Base-by-base conservation (phyloP, 2,329 filamentous ascomycete genomes). In the Neopestalotiopsis sp. region DNA sequence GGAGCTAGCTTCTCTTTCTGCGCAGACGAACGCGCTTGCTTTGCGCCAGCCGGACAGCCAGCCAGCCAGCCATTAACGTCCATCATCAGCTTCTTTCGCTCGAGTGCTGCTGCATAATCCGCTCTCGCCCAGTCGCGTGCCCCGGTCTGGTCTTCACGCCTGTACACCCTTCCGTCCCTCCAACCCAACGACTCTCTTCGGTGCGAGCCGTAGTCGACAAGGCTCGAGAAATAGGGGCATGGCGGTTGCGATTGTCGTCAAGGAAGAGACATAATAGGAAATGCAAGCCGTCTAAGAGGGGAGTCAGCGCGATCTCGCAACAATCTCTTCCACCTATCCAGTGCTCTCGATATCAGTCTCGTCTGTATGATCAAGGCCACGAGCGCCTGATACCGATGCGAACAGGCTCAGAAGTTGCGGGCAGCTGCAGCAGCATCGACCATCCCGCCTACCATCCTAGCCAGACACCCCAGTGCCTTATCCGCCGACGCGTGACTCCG, bases 401-500 rank as follows among this genome's bases (percentile, higher is more conserved):
- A 78, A 78, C 77, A 73, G 75, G 74, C 76, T 75, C 75, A 77
- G 76, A 78, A 72, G 75, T 74, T 69, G 75, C 76, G 77, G 77
- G 75, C 78, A 78, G 75, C 74, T 79, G 77, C 77, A 79, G 75
- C 70, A 78, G 75, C 75, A 78, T 78, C 75, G 75, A 78, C 73
- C 76, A 77, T 79, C 77, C 77, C 75, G 75, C 76, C 75, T 78
- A 77, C 69, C 76, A 78, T 72, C 77, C 77, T 67, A 76, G 76
- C 70, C 76, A 78, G 70, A 77, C 77, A 64, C 75, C 77, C 72
- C 76, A 78, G 77, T 78, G 77, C 77, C 74, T 78, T 77, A 78
- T 78, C 77, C 77, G 77, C 70, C 77, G 77, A 69, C 77, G 77
- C 75, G 77, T 79, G 76, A 78, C 76, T 74, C 76, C 76, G 69